A percentile compares a stretch with the other conserved stretches of the same genome.
Conservation (phyloP, 371 early-diverging fungal species). For the Coemansia sp. region DNA sequence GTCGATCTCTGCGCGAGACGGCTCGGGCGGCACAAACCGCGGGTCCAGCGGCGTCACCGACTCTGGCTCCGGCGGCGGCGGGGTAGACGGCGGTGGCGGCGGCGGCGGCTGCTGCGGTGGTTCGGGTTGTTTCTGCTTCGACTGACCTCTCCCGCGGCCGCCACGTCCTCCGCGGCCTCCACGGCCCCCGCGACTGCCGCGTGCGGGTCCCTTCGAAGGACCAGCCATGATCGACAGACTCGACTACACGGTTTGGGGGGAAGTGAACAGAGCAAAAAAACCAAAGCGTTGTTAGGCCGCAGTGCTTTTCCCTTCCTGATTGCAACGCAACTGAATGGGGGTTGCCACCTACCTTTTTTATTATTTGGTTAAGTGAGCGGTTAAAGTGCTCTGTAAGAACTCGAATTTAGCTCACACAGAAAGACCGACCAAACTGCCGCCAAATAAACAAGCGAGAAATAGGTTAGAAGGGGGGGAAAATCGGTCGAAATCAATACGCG, state of each 20-base stretch:
- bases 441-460: not conserved
- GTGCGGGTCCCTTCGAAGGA: constrained; percentile 4
- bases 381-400: too few relatives aligned
- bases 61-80: constrained; percentile 4
- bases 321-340: too few relatives aligned
- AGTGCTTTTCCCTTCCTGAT: not conserved
- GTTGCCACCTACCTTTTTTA: too few relatives aligned
- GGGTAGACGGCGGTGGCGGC: constrained; percentile 1
- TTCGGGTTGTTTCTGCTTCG: not conserved
- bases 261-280: not conserved
- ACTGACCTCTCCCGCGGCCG: not conserved
- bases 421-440: not conserved
- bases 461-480: not conserved
- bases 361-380: too few relatives aligned
- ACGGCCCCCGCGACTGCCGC: not conserved
- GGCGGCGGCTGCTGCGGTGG: constrained; percentile 4
- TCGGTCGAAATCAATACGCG: not conserved
- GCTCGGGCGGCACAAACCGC: constrained; percentile 41
- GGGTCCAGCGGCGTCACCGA: constrained; percentile 27
- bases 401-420: too few relatives aligned
- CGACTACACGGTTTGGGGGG: not conserved
- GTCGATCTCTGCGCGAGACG: constrained; percentile 60
- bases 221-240: constrained; percentile 9
- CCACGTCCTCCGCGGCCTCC: not conserved
- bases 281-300: not conserved